A percentile compares a stretch with the other conserved stretches of the same genome.
These are phyloP conservation scores for Colletotrichum sp. DNA, from an alignment of 2,329 filamentous ascomycete genomes.

Conservation along the genomic window DNA sequence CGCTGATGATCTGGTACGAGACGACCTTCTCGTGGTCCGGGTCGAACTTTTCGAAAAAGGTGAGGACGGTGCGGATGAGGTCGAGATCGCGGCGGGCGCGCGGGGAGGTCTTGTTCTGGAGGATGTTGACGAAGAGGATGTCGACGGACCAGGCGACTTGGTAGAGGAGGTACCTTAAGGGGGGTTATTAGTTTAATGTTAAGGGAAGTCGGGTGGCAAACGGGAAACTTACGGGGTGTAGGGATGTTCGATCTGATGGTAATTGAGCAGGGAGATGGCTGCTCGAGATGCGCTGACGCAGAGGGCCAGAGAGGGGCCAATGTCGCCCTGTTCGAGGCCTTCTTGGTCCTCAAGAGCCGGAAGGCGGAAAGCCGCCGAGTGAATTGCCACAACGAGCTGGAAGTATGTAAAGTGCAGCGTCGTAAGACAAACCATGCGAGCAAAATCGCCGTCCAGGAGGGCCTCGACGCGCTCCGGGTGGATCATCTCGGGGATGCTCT, in stretches of 20 bases:
- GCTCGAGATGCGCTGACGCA: constrained; percentile 11
- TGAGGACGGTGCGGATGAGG: constrained; percentile 11
- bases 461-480: constrained; percentile 10
- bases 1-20: constrained; percentile 4
- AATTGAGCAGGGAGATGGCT: constrained; percentile 14
- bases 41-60: constrained; percentile 16
- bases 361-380: constrained; percentile 8
- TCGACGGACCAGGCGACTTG: constrained; percentile 17
- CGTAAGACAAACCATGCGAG: constrained; percentile 1
- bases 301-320: neutral
- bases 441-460: constrained; percentile 8
- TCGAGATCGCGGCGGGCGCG: constrained; percentile 14
- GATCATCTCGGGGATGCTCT: constrained; percentile 17
- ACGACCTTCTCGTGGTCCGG: neutral
- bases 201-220: neutral
- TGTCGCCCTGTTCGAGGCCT: neutral
- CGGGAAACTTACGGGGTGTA: neutral
- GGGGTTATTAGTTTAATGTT: neutral
- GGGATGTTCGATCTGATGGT: constrained; percentile 7
- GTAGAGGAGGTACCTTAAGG: neutral
- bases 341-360: constrained; percentile 4
- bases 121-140: constrained; percentile 12
- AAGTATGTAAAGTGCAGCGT: constrained; percentile 18
- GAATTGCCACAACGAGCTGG: constrained; percentile 13
- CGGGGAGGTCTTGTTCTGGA: constrained; percentile 6